Evolutionary conservation across 139 green algal genomes (phyloP).

Genomic region (Asterochloris erici): DNA sequence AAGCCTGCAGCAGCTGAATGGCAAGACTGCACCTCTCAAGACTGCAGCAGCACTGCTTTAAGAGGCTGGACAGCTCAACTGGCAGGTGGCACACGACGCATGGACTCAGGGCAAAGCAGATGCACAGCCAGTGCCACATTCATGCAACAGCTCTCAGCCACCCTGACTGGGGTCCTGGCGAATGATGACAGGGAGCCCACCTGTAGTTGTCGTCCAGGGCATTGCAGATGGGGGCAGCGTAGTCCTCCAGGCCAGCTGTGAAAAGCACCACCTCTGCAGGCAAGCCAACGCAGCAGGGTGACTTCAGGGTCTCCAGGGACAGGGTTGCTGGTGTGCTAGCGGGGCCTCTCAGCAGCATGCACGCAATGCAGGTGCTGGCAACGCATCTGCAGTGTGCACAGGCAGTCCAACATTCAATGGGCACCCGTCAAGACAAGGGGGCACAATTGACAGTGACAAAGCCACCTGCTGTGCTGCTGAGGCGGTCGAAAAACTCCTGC

Average conservation of each 20-base stretch:
- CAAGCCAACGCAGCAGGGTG: neutral
- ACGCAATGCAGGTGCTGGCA: neutral
- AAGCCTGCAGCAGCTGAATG: no score
- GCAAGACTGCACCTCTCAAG: no score
- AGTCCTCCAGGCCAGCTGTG: constrained; percentile 87
- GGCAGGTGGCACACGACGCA: no score
- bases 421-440: neutral
- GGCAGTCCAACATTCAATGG: neutral
- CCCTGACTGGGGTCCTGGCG: no score
- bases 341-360: neutral
- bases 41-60: no score
- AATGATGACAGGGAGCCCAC: no score
- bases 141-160: no score
- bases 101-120: no score
- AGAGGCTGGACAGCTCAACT: no score
- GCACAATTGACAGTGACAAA: no score
- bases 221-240: constrained; percentile 77
- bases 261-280: constrained; percentile 80
- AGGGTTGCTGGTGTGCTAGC: neutral
- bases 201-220: constrained; percentile 52
- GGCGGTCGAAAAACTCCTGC: constrained; percentile 57
- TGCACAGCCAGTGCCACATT: no score
- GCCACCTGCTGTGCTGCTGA: constrained; percentile 28
- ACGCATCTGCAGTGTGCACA: neutral
- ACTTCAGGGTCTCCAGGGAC: neutral